Conservation (phyloP, 164 flowering plant genomes). For the Litsea cubeba region DNA sequence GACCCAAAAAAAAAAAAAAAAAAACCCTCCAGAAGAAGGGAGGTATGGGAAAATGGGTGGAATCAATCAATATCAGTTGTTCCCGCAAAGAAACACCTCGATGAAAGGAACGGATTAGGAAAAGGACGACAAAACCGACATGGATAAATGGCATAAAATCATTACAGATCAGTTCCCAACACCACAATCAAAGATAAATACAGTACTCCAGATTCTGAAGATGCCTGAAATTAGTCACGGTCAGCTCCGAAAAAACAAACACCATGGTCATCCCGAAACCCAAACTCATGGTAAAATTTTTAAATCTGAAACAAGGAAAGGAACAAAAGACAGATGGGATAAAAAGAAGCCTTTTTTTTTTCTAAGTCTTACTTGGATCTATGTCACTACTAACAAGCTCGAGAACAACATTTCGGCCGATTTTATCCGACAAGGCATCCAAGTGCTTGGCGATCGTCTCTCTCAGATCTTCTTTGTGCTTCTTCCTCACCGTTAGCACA, state of each 20-base stretch:
- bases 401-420: conserved; percentile 76
- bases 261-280: background rate
- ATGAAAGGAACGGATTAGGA: too few relatives aligned
- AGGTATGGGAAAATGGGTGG: background rate
- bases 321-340: background rate
- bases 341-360: background rate
- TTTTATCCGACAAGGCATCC: conserved; percentile 69
- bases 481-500: conserved; percentile 73
- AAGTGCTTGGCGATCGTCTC: conserved; percentile 58
- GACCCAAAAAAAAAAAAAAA: too few relatives aligned
- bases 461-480: conserved; percentile 75
- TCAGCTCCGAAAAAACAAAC: background rate
- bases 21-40: too few relatives aligned
- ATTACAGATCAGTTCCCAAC: too few relatives aligned
- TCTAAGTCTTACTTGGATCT: conserved; percentile 66
- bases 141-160: background rate
- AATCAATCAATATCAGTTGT: background rate
- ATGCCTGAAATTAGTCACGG: background rate
- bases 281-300: background rate
- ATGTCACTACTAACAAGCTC: conserved; percentile 70
- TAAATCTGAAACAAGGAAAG: background rate
- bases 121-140: background rate
- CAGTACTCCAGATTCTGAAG: background rate
- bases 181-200: too few relatives aligned
- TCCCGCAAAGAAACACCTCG: background rate